phyloP scores from a whole-genome alignment of 176 grass and related monocot species.

The Aegilops longissima region DNA sequence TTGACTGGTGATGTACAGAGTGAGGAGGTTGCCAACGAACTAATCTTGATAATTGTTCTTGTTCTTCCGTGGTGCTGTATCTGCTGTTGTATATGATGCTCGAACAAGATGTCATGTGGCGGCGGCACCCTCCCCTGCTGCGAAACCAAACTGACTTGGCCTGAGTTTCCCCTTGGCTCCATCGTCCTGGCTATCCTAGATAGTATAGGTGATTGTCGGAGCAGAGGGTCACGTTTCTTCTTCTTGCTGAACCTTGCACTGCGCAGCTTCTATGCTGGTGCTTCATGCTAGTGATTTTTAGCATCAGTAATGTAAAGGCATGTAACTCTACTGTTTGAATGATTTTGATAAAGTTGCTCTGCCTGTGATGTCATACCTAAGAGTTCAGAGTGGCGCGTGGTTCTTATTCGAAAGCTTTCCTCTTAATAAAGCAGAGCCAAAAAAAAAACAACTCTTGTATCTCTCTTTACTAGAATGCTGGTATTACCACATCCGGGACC shows the following conservation, averaged over 20 bases:
- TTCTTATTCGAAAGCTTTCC: background rate
- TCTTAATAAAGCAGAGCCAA: background rate
- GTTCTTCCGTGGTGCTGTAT: conserved; percentile 17
- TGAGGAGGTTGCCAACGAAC: background rate
- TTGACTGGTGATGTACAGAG: background rate
- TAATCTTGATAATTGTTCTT: conserved; percentile 14
- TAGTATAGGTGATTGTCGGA: background rate
- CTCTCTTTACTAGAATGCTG: too few species aligned
- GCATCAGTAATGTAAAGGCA: conserved; percentile 2
- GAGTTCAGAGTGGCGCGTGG: background rate
- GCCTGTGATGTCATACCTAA: background rate
- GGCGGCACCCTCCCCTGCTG: background rate
- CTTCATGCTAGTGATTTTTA: conserved; percentile 30
- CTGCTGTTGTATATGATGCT: conserved; percentile 44
- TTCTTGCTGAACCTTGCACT: conserved; percentile 9
- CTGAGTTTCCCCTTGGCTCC: background rate
- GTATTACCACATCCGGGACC: background rate
- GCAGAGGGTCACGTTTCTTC: background rate
- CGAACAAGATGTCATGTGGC: background rate
- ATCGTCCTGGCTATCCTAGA: background rate
- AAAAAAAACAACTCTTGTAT: background rate
- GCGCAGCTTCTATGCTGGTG: conserved; percentile 29
- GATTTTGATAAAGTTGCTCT: conserved; percentile 31
- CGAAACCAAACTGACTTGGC: conserved; percentile 24
- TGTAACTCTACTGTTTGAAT: conserved; percentile 35